phyloP scores from a whole-genome alignment of 495 filamentous ascomycete species.

The Sphaerosporella brunnea region DNA sequence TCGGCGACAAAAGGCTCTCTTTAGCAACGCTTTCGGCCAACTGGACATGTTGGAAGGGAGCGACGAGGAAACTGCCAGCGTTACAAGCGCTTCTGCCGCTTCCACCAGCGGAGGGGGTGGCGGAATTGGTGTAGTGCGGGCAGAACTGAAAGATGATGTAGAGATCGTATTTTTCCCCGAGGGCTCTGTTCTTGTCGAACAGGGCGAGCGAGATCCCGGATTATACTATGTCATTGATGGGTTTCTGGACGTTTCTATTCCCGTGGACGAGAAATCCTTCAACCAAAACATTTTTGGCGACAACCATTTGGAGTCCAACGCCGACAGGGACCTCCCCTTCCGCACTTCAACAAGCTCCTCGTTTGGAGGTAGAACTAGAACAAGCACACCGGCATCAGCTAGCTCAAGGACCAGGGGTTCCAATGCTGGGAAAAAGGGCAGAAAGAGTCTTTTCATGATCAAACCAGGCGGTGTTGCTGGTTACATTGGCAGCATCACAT shows the following conservation, averaged over 20 bases:
- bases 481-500: conserved; percentile 83
- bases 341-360: conserved; percentile 36
- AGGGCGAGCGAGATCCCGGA: conserved; percentile 87
- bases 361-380: conserved; percentile 8
- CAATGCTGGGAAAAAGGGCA: conserved; percentile 6
- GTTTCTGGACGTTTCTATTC: conserved; percentile 79
- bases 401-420: background rate
- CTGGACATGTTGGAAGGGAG: conserved; percentile 79
- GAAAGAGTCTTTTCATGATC: conserved; percentile 64
- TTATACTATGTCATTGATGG: conserved; percentile 97
- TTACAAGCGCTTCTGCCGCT: conserved; percentile 46
- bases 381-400: background rate
- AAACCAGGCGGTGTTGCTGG: conserved; percentile 92
- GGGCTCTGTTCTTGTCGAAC: conserved; percentile 87
- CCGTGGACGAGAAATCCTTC: conserved; percentile 34
- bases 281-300: conserved; percentile 20
- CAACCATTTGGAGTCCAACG: conserved; percentile 28
- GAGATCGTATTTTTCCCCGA: conserved; percentile 96
- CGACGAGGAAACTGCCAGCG: conserved; percentile 76
- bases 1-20: conserved; percentile 64
- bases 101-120: conserved; percentile 39
- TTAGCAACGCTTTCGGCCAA: conserved; percentile 82
- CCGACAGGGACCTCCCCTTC: conserved; percentile 33
- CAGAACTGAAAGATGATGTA: conserved; percentile 73
- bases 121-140: conserved; percentile 38